Evolutionary conservation across 257 asterid genomes (phyloP), one percentile per base, ranked within the genome.

Genomic region (Solanum pennellii): DNA sequence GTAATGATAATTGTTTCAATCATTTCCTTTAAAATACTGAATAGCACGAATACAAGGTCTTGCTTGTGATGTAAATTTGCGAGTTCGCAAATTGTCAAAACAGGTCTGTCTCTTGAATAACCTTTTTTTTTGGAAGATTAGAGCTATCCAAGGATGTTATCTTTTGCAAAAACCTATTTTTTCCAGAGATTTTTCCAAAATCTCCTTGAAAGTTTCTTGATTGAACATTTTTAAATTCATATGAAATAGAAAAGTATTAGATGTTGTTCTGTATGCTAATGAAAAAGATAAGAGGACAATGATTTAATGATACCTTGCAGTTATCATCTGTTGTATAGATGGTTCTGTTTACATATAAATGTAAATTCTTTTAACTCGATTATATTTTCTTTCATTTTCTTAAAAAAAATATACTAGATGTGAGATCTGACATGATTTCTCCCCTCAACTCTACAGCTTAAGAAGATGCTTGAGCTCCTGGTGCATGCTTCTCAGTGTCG

Each of bases 401-500:
- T 71, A n/a, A 15, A 23, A 33, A 56, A 72, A 13, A 31, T 44
- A 56, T 72, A 39, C 16, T 9, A 37, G 85, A 68, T 72, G 10
- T 68, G 84, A 56, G 87, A 49, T 76, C 86, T 91, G 72, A 88
- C 84, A 33, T 79, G 41, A 45, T 86, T 76, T 87, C 89, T 71
- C 82, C 79, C 88, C 66, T 87, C 85, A 44, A 72, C 62, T 86
- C 89, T 91, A 91, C 98, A 97, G 99, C 93, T 96, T 74, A 94
- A 93, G 90, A 97, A 95, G 94, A 95, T 97, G 99, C 99, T 97
- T 83, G 98, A 96, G 74, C 98, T 97, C 83, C 92, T 97, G 91
- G 98, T 96, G 86, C 99, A 97, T 86, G 99, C 99, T 84, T 94
- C 99, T 87, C 97, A 93, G 90, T 97, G 99, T 82, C 98, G 97